phyloP scores from a whole-genome alignment of 176 grass and related monocot genomes.

The Ensete glaucum region DNA sequence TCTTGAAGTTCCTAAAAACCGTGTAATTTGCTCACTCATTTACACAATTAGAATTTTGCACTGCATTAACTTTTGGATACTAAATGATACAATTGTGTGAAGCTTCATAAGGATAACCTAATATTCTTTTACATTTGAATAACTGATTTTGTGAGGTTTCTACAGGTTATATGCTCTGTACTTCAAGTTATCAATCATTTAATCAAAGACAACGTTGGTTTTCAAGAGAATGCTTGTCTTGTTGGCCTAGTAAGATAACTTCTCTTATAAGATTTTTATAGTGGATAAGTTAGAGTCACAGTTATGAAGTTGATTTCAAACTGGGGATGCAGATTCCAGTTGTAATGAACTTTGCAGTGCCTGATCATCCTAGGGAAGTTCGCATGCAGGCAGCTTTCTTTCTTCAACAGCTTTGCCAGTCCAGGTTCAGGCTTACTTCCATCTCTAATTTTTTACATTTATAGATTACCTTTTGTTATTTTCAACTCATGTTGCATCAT shows the following conservation, averaged over 20 bases:
- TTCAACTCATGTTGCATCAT: constrained; percentile 12
- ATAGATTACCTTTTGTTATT: neutral
- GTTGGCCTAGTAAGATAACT: constrained; percentile 80
- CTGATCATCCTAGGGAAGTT: constrained; percentile 60
- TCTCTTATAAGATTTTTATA: constrained; percentile 21
- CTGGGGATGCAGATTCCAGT: constrained; percentile 59
- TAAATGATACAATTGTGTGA: neutral
- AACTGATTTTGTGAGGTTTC: neutral
- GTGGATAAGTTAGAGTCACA: constrained; percentile 2
- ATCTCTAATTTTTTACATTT: neutral
- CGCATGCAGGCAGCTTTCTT: constrained; percentile 89
- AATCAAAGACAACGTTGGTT: constrained; percentile 66
- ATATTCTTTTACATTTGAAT: neutral
- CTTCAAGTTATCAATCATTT: constrained; percentile 92
- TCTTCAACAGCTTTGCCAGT: constrained; percentile 85
- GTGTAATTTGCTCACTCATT: constrained; percentile 34
- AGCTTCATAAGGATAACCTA: neutral
- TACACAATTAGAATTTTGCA: neutral
- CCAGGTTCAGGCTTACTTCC: constrained; percentile 51
- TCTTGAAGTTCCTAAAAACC: constrained; percentile 81
- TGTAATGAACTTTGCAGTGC: constrained; percentile 77
- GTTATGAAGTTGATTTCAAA: neutral
- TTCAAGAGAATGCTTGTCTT: constrained; percentile 98
- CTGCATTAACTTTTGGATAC: neutral
- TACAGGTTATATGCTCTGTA: constrained; percentile 71